These are phyloP conservation scores for Funneliformis caledonium DNA, from an alignment of 371 early-diverging fungal genomes.

Conservation along the genomic window DNA sequence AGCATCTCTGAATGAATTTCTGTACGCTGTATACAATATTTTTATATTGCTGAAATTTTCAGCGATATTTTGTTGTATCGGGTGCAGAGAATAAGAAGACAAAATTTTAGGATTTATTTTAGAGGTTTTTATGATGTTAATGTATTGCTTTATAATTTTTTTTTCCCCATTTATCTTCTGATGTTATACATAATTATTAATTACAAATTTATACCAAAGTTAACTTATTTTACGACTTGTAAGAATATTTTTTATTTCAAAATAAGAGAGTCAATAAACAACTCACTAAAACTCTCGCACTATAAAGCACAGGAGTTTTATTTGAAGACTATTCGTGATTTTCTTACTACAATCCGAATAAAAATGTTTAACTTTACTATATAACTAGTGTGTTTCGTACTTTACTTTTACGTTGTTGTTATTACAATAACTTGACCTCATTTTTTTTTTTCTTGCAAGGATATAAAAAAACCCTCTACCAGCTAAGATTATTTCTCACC, in stretches of 20 bases:
- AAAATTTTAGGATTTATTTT: conserved; percentile 12
- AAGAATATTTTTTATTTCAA: too few species aligned
- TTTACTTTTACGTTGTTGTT: too few species aligned
- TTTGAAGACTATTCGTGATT: too few species aligned
- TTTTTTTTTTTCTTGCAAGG: too few species aligned
- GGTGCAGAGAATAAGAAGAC: not conserved
- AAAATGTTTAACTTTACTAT: too few species aligned
- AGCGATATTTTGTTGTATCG: conserved; percentile 18
- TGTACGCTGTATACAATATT: conserved; percentile 60
- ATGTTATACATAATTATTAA: not conserved
- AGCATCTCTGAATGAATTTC: conserved; percentile 61
- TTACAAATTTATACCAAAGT: not conserved
- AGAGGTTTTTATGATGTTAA: not conserved
- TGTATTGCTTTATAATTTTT: not conserved
- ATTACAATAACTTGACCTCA: too few species aligned
- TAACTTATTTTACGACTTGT: too few species aligned
- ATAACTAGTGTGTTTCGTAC: too few species aligned
- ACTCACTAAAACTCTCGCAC: too few species aligned
- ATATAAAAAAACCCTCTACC: not conserved
- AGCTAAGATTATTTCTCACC: conserved; percentile 5
- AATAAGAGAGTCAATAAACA: too few species aligned
- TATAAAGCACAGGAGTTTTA: too few species aligned
- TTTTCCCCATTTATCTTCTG: not conserved
- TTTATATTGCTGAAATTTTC: conserved; percentile 58
- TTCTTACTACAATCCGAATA: too few species aligned